Percentiles rank a stretch among this genome's conserved stretches.
phyloP scores from a whole-genome alignment of 2,329 filamentous ascomycete species.

The Fusarium oligoseptatum region DNA sequence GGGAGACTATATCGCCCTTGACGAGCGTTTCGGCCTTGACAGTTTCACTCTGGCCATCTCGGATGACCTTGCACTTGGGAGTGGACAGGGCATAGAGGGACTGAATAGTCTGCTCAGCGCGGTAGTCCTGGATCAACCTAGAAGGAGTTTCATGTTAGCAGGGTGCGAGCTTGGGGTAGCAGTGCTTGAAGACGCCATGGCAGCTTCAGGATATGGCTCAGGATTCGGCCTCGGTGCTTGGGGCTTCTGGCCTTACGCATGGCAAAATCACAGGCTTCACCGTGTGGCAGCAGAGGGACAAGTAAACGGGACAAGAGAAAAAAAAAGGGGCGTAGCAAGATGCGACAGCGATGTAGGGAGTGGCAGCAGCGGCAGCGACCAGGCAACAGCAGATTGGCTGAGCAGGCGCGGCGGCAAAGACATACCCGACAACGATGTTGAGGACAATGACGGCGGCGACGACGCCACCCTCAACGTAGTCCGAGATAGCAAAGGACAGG shows the following conservation, averaged over 20 bases:
- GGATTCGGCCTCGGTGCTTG: slow-evolving; percentile 44
- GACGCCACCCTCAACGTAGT: slow-evolving; percentile 74
- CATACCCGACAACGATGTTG: slow-evolving; percentile 76
- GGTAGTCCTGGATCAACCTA: slow-evolving; percentile 71
- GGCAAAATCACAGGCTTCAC: slow-evolving; percentile 48
- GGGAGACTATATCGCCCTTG: slow-evolving; percentile 73
- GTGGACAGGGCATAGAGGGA: slow-evolving; percentile 70
- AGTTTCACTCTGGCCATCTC: slow-evolving; percentile 63
- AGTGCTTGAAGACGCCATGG: slow-evolving; percentile 35
- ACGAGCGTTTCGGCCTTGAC: slow-evolving; percentile 71
- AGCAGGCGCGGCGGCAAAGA: slow-evolving; percentile 44
- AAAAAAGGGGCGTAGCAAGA: slow-evolving; percentile 31
- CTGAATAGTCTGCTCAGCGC: slow-evolving; percentile 73
- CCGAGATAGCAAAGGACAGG: slow-evolving; percentile 73
- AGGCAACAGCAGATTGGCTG: slow-evolving; percentile 39
- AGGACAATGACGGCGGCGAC: slow-evolving; percentile 74
- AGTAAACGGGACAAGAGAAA: slow-evolving; percentile 16
- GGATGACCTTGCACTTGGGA: slow-evolving; percentile 70
- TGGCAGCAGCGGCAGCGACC: slow-evolving; percentile 28
- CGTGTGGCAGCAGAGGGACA: slow-evolving; percentile 40
- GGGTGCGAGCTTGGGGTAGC: slow-evolving; percentile 30
- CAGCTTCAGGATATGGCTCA: slow-evolving; percentile 48
- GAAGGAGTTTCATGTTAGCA: slow-evolving; percentile 43
- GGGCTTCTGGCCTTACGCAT: slow-evolving; percentile 45
- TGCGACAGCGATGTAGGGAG: slow-evolving; percentile 33